Evolutionary conservation across 345 rosid species (phyloP), one percentile per base, ranked within the genome.

Genomic region (Ceriops zippeliana): DNA sequence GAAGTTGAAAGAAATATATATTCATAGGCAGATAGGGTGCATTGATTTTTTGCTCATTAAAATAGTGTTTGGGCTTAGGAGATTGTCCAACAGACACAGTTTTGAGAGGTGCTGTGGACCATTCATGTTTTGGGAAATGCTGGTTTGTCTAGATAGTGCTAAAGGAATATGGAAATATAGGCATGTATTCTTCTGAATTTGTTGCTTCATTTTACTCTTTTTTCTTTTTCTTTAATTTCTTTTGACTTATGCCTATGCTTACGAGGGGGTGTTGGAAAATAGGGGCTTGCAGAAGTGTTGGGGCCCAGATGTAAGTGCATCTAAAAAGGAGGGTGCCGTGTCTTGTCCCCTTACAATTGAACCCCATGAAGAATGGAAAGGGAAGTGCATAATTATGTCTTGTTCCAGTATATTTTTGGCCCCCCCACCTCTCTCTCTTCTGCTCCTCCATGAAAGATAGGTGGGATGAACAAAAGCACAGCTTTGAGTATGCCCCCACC

Each of bases 71-170:
- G 68, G 30, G 61, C 52, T 70, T 51, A 70, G 74, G 71, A 53
- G 64, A 62, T 72, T 65, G 72, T 68, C 81, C 84, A 80, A 73
- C 66, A 70, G 28, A 52, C 52, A 80, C 67, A 62, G 68, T 74
- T 69, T 52, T 73, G 69, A 31, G 76, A 67, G 74, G 65, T 46
- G 66, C 32, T 62, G 83, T 79, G 86, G 89, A 79, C 83, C 86
- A 73, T 68, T 52, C 51, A 61, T 71, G 70, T 78, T 65, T 57
- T 46, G 61, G 57, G 73, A 51, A 66, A 57, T 72, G 81, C 68
- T 72, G 62, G 70, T 57, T 73, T 81, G 77, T 82, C 83, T 66
- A 61, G 77, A 61, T 72, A 80, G 84, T 82, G 87, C 77, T 54
- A 51, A 28, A 4, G 51, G 65, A 49, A 68, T 59, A 78, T 63